These are phyloP conservation scores for Oryza officinalis DNA, from an alignment of 176 grass and related monocot genomes.

Conservation along the genomic window DNA sequence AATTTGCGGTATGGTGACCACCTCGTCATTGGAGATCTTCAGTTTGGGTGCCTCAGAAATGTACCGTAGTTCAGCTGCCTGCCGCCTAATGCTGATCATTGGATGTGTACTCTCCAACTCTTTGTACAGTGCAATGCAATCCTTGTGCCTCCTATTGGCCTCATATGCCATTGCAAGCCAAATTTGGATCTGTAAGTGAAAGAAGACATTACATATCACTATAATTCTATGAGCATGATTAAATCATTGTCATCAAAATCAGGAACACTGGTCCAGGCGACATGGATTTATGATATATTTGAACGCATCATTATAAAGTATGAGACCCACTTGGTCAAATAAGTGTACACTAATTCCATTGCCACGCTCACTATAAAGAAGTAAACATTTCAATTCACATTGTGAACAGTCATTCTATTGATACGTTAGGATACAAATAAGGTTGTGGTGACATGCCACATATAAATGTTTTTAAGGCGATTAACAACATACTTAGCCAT, in stretches of 20 bases:
- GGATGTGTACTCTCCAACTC: constrained; percentile 83
- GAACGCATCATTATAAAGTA: neutral
- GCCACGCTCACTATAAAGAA: neutral
- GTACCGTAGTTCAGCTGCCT: constrained; percentile 90
- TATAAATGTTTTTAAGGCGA: neutral
- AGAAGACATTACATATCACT: neutral
- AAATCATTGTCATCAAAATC: constrained; percentile 7
- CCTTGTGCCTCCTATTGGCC: constrained; percentile 88
- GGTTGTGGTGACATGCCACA: neutral
- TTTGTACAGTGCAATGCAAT: constrained; percentile 96
- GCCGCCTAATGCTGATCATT: constrained; percentile 82
- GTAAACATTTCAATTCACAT: neutral
- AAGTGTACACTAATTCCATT: neutral
- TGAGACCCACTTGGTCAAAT: neutral
- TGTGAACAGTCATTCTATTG: neutral
- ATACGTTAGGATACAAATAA: neutral
- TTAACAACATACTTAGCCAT: neutral
- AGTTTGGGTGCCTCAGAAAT: constrained; percentile 93
- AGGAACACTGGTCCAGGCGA: neutral
- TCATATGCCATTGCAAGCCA: constrained; percentile 99
- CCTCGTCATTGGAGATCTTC: constrained; percentile 98
- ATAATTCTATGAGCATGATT: constrained; percentile 4
- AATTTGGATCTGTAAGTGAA: constrained; percentile 84
- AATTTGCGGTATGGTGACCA: constrained; percentile 94
- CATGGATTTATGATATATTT: constrained; percentile 11